These are phyloP conservation scores for Backusella psychrophila DNA, from an alignment of 192 early-diverging fungal species.

Conservation along the genomic window DNA sequence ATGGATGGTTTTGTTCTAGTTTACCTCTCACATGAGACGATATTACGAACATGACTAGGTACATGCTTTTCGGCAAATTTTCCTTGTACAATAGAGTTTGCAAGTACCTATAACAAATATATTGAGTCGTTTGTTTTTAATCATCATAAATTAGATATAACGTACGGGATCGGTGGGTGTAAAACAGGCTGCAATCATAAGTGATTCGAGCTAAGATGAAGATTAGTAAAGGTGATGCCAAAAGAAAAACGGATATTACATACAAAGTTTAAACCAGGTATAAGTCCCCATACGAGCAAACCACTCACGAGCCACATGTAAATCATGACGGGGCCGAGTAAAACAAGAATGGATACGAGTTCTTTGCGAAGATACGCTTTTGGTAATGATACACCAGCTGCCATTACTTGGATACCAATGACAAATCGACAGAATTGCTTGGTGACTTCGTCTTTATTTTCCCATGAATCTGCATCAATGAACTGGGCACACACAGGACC, in stretches of 20 bases:
- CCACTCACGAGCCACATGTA: constrained; percentile 78
- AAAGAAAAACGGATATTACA: constrained; percentile 20
- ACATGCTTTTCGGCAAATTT: constrained; percentile 87
- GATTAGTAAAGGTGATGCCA: background rate
- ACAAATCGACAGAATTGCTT: constrained; percentile 71
- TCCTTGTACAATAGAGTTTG: constrained; percentile 90
- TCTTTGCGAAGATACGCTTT: constrained; percentile 71
- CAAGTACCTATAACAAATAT: constrained; percentile 45
- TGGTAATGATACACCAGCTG: constrained; percentile 63
- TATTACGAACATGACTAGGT: constrained; percentile 62
- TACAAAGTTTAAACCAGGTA: constrained; percentile 51
- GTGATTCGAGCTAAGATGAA: constrained; percentile 52
- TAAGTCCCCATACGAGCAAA: constrained; percentile 54
- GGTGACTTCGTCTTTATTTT: constrained; percentile 46
- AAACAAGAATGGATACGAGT: constrained; percentile 55
- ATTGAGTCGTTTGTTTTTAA: background rate
- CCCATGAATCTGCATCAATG: constrained; percentile 49
- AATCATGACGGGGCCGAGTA: constrained; percentile 80
- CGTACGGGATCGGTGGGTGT: constrained; percentile 92
- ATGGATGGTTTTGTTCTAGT: background rate
- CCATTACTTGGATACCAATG: constrained; percentile 85
- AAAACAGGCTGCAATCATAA: constrained; percentile 80
- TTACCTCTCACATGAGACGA: constrained; percentile 66
- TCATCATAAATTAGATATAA: background rate
- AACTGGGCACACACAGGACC: constrained; percentile 69